Evolutionary conservation across 2,329 filamentous ascomycete genomes (phyloP), one percentile per base, ranked within the genome.

Genomic region (Penicillium sp.): DNA sequence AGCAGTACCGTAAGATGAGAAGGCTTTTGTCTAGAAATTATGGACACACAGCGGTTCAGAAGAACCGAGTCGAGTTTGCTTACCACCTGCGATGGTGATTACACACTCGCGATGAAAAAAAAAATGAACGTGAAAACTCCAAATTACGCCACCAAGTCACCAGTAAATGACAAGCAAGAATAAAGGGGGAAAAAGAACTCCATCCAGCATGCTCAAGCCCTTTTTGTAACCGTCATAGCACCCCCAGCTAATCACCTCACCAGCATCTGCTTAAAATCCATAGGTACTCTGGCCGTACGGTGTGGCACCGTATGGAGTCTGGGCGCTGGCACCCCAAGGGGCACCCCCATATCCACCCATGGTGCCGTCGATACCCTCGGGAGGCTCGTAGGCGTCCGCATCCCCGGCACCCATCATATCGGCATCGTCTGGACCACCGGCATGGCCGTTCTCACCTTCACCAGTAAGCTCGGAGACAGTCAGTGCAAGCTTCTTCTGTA

Each of bases 401-500:
- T 81, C 83, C 52, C 78, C 74, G 11, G 72, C 76, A 79, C 82
- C 88, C 70, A 75, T 76, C 75, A 78, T 76, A 26, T 77, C 75
- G 68, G 81, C 72, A 70, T 80, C 75, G 60, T 79, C 79, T 43
- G 73, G 75, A 52, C 73, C 76, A 56, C 78, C 72, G 63, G 84
- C 85, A 65, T 83, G 77, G 46, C 76, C 83, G 61, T 86, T 86
- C 40, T 82, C 83, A 55, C 85, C 84, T 51, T 78, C 78, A 64
- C 79, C 85, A 57, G 84, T 83, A 67, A 89, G 78, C 35, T 86
- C 85, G 61, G 86, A 82, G 62, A 97, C 89, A 42, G 97, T 85
- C 4, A 84, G 84, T 2, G 93, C 95, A 38, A 99, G 86, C 80
- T 99, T 99, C 68, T 90, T 86, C 76, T 98, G 95, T 58, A 99